Base-by-base conservation (phyloP, 1,284 basidiomycete genomes). In the Inonotus obliquus region DNA sequence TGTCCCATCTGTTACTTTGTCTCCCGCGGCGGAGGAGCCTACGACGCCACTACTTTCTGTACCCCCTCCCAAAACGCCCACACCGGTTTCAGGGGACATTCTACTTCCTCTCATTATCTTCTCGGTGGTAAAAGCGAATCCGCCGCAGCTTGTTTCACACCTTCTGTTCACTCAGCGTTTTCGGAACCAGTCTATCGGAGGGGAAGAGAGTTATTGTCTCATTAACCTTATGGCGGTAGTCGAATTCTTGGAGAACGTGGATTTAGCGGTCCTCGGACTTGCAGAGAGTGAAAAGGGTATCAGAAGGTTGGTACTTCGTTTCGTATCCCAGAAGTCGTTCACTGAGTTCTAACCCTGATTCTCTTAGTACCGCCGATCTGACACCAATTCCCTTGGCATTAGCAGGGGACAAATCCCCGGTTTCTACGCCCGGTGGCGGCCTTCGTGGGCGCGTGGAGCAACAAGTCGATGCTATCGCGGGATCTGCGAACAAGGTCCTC, bases 211-310 rank as follows among this genome's bases (percentile, higher is more conserved):
- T 58, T 98, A 96, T 71, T 97, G 94, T 65, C 80, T 96, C 32
- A 91, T 97, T 71, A 98, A 97, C 73, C 78, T 96, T 35, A 87
- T 96, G 76, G 96, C 96, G 5, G 94, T 95, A 1, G 91, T 92
- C 1, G 94, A 96, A 69, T 98, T 97, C 72, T 76, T 98, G 45
- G 92, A 96, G 75, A 92, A 94, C 68, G 93, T 97, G 25, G 92
- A 96, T 72, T 78, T 96, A 57, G 85, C 81, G 7, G 89, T 86
- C 4, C 77, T 98, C 11, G 94, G 94, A 0, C 76, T 97, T 9
- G 84, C 84, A 4, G 85, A 87, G 27, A 80, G 80, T 13, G 82
- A 82, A 65, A 82, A 81, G 64, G 82, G 80, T 58, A 80, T 89
- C 6, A 75, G 84, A 62, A 84, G 81, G 82, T 80, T 65, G 37